These are phyloP conservation scores for Blastobotrys illinoisensis DNA, from an alignment of 1,139 yeast species.

Conservation along the genomic window DNA sequence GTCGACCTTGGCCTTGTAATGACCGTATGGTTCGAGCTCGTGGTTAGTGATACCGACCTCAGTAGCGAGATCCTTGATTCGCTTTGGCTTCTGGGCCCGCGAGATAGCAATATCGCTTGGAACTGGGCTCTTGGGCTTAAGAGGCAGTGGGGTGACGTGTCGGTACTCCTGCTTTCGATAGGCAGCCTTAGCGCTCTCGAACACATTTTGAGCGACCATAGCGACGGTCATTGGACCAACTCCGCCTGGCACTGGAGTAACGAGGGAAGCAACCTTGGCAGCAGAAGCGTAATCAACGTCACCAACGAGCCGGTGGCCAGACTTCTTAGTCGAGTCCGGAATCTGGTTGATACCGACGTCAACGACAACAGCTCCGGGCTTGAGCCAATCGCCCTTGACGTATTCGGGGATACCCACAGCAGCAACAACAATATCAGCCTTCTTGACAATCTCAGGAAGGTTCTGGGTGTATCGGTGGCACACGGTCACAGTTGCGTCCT, in stretches of 20 bases:
- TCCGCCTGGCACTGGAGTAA: conserved; percentile 99
- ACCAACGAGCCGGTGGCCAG: conserved; percentile 86
- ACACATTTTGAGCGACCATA: conserved; percentile 83
- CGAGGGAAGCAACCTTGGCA: conserved; percentile 56
- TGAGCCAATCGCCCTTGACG: conserved; percentile 87
- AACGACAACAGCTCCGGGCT: conserved; percentile 76
- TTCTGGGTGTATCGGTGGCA: conserved; percentile 73
- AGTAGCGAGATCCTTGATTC: conserved; percentile 69
- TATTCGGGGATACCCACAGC: conserved; percentile 85
- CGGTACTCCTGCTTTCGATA: conserved; percentile 31
- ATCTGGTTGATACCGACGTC: conserved; percentile 96
- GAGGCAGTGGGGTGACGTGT: conserved; percentile 49
- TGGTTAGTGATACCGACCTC: conserved; percentile 79
- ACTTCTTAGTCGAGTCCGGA: conserved; percentile 67
- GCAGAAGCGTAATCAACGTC: conserved; percentile 82
- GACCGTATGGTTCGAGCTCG: conserved; percentile 89
- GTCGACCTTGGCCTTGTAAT: conserved; percentile 87
- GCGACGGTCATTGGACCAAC: conserved; percentile 99
- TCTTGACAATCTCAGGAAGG: conserved; percentile 52
- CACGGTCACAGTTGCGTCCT: conserved; percentile 83
- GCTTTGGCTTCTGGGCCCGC: conserved; percentile 82
- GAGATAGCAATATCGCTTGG: conserved; percentile 95
- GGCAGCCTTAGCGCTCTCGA: conserved; percentile 64
- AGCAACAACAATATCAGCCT: conserved; percentile 86
- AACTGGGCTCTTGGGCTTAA: conserved; percentile 69